Percentiles rank a stretch among this genome's conserved stretches.
These are phyloP conservation scores for Aspergillus bertholletiae DNA, from an alignment of 495 filamentous ascomycete genomes.

Conservation along the genomic window DNA sequence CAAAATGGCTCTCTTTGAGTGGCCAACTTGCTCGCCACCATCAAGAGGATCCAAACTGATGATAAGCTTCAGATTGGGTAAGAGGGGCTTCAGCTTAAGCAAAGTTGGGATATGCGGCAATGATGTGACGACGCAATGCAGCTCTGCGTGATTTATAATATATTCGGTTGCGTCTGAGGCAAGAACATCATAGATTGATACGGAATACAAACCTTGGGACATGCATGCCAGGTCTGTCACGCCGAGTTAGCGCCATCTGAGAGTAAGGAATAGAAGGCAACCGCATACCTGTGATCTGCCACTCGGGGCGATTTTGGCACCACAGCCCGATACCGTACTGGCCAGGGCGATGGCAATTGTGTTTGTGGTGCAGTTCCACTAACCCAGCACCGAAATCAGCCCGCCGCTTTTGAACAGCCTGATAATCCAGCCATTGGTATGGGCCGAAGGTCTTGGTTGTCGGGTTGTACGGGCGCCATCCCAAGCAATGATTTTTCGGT, in stretches of 20 bases:
- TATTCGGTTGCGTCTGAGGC: constrained; percentile 88
- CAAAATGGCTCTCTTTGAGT: constrained; percentile 75
- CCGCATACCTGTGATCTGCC: constrained; percentile 82
- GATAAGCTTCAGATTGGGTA: constrained; percentile 84
- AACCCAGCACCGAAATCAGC: constrained; percentile 85
- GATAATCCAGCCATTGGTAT: constrained; percentile 83
- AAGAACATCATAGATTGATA: constrained; percentile 95
- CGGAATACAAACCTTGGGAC: constrained; percentile 83
- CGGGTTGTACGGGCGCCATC: constrained; percentile 76
- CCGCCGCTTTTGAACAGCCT: constrained; percentile 72
- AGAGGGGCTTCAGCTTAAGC: constrained; percentile 72
- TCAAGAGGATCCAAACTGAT: constrained; percentile 85
- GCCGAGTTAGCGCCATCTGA: neutral
- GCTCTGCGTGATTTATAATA: constrained; percentile 85
- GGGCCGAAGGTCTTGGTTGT: constrained; percentile 69
- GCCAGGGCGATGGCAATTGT: constrained; percentile 52
- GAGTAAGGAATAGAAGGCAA: neutral
- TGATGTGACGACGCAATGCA: constrained; percentile 73
- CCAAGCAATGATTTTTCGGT: constrained; percentile 66
- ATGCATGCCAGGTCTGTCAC: constrained; percentile 76
- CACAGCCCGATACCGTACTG: constrained; percentile 89
- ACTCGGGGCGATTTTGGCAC: constrained; percentile 95
- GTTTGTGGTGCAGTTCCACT: constrained; percentile 72
- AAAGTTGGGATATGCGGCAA: constrained; percentile 83
- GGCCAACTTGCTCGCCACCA: constrained; percentile 69